Base-by-base conservation (phyloP, 257 asterid species). In the Cynanchum wilfordii region DNA sequence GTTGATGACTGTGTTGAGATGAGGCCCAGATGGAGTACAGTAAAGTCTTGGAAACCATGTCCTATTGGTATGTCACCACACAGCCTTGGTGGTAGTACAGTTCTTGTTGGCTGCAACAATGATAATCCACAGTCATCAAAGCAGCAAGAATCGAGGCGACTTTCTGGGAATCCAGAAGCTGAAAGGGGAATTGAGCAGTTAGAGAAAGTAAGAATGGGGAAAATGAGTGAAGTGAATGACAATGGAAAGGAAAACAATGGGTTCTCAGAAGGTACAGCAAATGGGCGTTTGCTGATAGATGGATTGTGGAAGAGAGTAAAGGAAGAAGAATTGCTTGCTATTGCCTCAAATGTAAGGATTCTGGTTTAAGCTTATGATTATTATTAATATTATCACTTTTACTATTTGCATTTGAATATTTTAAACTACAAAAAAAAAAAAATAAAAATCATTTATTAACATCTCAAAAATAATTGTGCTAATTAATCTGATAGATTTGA, bases 31-130 rank as follows among this genome's bases (percentile, higher is more conserved):
- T 88, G 96, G 94, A 56, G 47, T 51, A 83, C 87, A 62, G 74
- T 71, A 0, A 82, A 89, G 76, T 79, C 88, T 30, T 90, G 97
- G 97, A 90, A 72, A 51, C 85, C 87, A 56, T 88, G 98, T 56
- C 97, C 98, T 36, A 84, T 89, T 25, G 98, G 98, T 54, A 84
- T 85, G 97, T 72, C 91, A 38, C 92, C 96, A n/a, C 83, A 81
- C 55, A 36, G 78, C 11, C 74, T 86, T 64, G 89, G 96, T 7
- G 79, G 73, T 38, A 79, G 84, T 65, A 89, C 96, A 0, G 59
- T 78, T 79, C 90, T 93, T 59, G 86, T 93, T 51, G 86, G 81
- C 68, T 78, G 75, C 30, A 72, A 56, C 73, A 81, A 50, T 25
- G 79, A 76, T 3, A 52, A 7, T 29, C 71, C 45, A 19, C 87